Percentiles rank a stretch among this genome's conserved stretches.
Conservation (phyloP, 2,329 filamentous ascomycete genomes). For the Neurospora sp. region DNA sequence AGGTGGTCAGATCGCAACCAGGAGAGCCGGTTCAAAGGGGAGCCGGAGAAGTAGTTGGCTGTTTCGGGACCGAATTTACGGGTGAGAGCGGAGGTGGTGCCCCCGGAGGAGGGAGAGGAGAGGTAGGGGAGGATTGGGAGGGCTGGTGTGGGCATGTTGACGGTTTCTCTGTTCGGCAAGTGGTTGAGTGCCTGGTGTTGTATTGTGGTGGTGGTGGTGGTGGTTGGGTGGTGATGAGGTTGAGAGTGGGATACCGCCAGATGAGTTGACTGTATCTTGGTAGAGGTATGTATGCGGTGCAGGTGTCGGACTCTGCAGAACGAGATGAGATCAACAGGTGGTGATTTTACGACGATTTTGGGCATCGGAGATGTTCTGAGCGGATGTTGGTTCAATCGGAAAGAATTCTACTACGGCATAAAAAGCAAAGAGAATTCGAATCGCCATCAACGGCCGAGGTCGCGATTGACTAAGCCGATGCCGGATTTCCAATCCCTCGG, state of each 20-base stretch:
- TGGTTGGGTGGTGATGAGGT: not conserved
- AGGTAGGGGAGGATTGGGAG: slow-evolving; percentile 29
- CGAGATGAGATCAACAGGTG: not conserved
- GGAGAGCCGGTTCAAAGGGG: slow-evolving; percentile 67
- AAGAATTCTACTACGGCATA: not conserved
- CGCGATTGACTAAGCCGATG: not conserved
- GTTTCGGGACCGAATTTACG: slow-evolving; percentile 71
- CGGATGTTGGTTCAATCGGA: not conserved
- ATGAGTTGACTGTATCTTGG: not conserved
- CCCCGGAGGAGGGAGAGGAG: too few species aligned
- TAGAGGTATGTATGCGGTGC: not conserved
- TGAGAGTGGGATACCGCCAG: not conserved
- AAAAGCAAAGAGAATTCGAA: not conserved
- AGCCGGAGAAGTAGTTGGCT: slow-evolving; percentile 76
- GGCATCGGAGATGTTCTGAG: not conserved
- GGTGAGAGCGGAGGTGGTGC: slow-evolving; percentile 51
- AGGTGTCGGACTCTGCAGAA: not conserved
- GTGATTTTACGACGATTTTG: not conserved
- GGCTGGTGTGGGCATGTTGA: slow-evolving; percentile 15
- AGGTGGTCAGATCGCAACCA: slow-evolving; percentile 62
- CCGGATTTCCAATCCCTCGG: not conserved
- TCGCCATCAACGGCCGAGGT: not conserved
- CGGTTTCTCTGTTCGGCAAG: too few species aligned
- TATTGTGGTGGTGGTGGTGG: not conserved
- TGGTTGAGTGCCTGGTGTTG: too few species aligned